phyloP scores from a whole-genome alignment of 2,329 filamentous ascomycete species.

The Aspergillus neotritici region DNA sequence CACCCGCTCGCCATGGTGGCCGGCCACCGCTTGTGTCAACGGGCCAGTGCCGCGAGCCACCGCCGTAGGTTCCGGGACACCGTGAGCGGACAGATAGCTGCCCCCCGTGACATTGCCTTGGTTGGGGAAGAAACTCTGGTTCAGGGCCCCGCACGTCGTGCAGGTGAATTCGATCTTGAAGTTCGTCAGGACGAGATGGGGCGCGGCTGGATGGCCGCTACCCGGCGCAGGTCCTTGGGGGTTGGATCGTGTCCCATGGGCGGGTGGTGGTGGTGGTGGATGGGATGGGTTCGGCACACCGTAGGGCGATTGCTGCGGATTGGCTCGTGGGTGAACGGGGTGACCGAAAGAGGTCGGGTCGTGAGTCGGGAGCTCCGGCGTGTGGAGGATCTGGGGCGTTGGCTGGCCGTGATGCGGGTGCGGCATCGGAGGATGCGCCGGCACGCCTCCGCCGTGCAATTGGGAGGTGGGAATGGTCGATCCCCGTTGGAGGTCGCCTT shows the following conservation, averaged over 20 bases:
- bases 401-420: slow-evolving; percentile 12
- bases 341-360: slow-evolving; percentile 19
- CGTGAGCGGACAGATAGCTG: slow-evolving; percentile 24
- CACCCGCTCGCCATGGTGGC: slow-evolving; percentile 12
- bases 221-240: slow-evolving; percentile 19
- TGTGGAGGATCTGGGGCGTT: slow-evolving; percentile 12
- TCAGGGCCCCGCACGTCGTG: slow-evolving; percentile 33
- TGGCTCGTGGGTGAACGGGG: slow-evolving; percentile 19
- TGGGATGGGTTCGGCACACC: slow-evolving; percentile 16
- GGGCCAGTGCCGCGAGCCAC: slow-evolving; percentile 16
- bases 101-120: slow-evolving; percentile 31
- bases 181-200: slow-evolving; percentile 31
- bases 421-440: slow-evolving; percentile 10
- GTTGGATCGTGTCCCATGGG: slow-evolving; percentile 18
- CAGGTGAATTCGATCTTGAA: slow-evolving; percentile 40
- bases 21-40: slow-evolving; percentile 15
- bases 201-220: slow-evolving; percentile 20
- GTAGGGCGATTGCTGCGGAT: slow-evolving; percentile 20
- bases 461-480: slow-evolving; percentile 14
- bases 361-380: slow-evolving; percentile 19
- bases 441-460: slow-evolving; percentile 17
- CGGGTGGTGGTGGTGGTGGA: slow-evolving; percentile 14
- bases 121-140: slow-evolving; percentile 36
- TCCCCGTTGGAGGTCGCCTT: slow-evolving; percentile 19
- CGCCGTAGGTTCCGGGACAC: slow-evolving; percentile 15